A percentile compares a stretch with the other conserved stretches of the same genome.
phyloP scores from a whole-genome alignment of 2,329 filamentous ascomycete genomes.

The Magnaporthales sp. region DNA sequence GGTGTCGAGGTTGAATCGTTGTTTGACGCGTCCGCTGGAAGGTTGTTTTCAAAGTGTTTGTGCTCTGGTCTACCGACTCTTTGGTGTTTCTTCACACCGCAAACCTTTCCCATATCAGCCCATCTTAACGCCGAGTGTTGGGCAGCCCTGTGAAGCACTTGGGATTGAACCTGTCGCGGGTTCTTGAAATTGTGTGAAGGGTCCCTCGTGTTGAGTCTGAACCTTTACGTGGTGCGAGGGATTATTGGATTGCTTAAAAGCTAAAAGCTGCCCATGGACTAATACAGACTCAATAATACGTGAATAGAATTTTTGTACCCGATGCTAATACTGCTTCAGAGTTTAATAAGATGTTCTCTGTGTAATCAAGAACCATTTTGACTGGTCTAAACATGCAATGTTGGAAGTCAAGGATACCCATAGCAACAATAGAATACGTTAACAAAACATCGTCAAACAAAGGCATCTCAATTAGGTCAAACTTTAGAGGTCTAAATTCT shows the following conservation, averaged over 20 bases:
- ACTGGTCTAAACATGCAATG: not conserved
- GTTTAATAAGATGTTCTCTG: too few species aligned
- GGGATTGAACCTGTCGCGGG: not conserved
- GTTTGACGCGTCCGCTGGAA: not conserved
- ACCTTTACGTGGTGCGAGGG: conserved; percentile 7
- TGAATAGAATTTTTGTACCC: too few species aligned
- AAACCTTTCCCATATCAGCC: conserved; percentile 1
- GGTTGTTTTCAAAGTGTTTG: not conserved
- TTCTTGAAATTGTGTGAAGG: conserved; percentile 6
- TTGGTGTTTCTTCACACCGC: not conserved
- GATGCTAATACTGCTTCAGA: too few species aligned
- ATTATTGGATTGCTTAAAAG: not conserved
- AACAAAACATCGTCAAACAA: not conserved
- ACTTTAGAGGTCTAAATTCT: not conserved
- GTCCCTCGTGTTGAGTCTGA: conserved; percentile 5
- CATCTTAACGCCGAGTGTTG: conserved; percentile 4
- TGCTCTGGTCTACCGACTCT: not conserved
- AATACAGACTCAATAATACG: not conserved
- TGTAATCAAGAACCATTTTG: too few species aligned
- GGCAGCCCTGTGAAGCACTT: conserved; percentile 5
- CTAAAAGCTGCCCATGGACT: not conserved
- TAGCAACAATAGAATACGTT: not conserved
- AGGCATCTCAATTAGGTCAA: not conserved
- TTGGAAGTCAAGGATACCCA: not conserved
- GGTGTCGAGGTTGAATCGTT: not conserved